Conservation (phyloP, 108 stramenopile species). For the Skeletonema potamos region DNA sequence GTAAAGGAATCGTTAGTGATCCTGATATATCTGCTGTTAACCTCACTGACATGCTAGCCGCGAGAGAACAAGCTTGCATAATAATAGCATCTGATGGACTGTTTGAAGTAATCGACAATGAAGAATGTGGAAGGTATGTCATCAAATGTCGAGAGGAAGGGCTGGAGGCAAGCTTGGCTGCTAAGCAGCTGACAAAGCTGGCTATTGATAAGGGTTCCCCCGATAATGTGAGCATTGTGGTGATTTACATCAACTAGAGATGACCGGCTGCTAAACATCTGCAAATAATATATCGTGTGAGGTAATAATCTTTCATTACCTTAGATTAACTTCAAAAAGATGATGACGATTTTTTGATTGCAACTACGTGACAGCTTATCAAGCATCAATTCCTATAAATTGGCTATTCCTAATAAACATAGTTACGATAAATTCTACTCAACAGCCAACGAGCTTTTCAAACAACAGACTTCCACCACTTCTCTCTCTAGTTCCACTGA, state of each 20-base stretch:
- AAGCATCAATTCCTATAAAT: too few relatives aligned
- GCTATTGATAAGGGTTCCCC: constrained; percentile 74
- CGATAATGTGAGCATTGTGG: constrained; percentile 77
- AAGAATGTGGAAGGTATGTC: constrained; percentile 67
- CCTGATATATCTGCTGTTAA: constrained; percentile 52
- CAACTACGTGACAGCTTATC: too few relatives aligned
- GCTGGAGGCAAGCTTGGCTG: constrained; percentile 54
- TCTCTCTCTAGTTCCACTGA: too few relatives aligned
- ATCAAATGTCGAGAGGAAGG: constrained; percentile 48
- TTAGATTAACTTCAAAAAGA: too few relatives aligned
- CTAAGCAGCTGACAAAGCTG: constrained; percentile 57
- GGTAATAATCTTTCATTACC: too few relatives aligned
- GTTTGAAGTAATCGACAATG: constrained; percentile 80
- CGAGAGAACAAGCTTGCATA: constrained; percentile 46
- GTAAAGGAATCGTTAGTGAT: constrained; percentile 74
- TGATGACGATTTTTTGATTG: too few relatives aligned
- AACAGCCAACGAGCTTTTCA: too few relatives aligned
- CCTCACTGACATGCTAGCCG: constrained; percentile 23
- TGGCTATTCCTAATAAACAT: too few relatives aligned
- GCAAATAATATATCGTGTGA: too few relatives aligned
- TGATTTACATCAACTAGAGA: constrained; percentile 57
- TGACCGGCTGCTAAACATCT: too few relatives aligned
- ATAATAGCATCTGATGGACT: constrained; percentile 79
- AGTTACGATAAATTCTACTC: too few relatives aligned
- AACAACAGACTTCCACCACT: too few relatives aligned